phyloP scores from a whole-genome alignment of 2,329 filamentous ascomycete genomes.

The Septoria linicola region DNA sequence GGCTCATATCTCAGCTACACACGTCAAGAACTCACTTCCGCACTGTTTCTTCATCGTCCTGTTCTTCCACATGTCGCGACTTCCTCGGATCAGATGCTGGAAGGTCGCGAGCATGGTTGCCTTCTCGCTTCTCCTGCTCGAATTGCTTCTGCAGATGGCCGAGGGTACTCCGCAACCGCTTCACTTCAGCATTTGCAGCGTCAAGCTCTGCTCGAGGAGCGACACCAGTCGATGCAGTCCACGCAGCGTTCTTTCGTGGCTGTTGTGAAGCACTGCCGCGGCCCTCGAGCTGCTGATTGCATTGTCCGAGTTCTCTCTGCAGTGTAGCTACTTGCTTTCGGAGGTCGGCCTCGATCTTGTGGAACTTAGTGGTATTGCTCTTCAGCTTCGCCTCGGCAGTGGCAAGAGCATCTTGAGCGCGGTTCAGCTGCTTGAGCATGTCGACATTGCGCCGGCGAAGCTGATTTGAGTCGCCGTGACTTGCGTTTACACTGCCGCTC shows the following conservation, averaged over 20 bases:
- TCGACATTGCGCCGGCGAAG: slow-evolving; percentile 14
- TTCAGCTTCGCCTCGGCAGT: slow-evolving; percentile 18
- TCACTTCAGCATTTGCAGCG: slow-evolving; percentile 17
- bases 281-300: slow-evolving; percentile 8
- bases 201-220: slow-evolving; percentile 16
- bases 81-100: slow-evolving; percentile 15
- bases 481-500: neutral
- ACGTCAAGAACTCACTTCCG: neutral
- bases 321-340: slow-evolving; percentile 10
- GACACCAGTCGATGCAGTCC: slow-evolving; percentile 7
- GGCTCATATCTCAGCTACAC: neutral
- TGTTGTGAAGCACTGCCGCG: neutral
- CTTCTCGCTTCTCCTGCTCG: slow-evolving; percentile 21
- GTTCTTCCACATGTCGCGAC: slow-evolving; percentile 10
- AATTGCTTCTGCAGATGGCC: slow-evolving; percentile 23
- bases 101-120: slow-evolving; percentile 4
- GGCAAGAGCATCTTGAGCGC: slow-evolving; percentile 13
- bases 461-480: neutral
- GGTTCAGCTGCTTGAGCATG: slow-evolving; percentile 9
- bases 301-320: slow-evolving; percentile 7
- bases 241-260: slow-evolving; percentile 3
- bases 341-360: slow-evolving; percentile 16
- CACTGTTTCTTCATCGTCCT: slow-evolving; percentile 25
- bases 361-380: slow-evolving; percentile 6
- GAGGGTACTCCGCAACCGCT: slow-evolving; percentile 11